Evolutionary conservation across 108 stramenopile species (phyloP).

Genomic region (Cyclostephanos tholiformis): DNA sequence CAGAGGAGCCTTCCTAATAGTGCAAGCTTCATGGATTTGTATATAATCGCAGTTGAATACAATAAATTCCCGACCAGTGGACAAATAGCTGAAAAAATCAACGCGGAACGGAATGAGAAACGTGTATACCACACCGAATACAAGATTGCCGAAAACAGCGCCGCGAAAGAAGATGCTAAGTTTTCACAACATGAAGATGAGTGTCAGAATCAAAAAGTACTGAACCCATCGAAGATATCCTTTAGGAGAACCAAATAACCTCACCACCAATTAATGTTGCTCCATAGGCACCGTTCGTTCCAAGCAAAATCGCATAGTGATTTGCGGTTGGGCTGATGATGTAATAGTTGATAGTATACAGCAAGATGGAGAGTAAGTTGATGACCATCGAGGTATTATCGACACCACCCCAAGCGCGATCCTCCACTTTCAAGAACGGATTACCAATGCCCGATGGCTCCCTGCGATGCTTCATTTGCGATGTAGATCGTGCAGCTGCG

Average conservation of each 20-base stretch:
- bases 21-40: constrained; percentile 56
- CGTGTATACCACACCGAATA: constrained; percentile 70
- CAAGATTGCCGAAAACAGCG: constrained; percentile 63
- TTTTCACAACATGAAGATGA: neutral
- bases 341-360: constrained; percentile 81
- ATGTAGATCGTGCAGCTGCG: constrained; percentile 6
- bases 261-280: constrained; percentile 14
- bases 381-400: constrained; percentile 51
- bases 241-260: neutral
- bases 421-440: constrained; percentile 12
- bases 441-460: neutral
- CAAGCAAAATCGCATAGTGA: constrained; percentile 49
- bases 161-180: constrained; percentile 58
- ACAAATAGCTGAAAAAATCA: constrained; percentile 60
- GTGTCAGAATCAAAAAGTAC: neutral
- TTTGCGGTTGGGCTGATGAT: constrained; percentile 70
- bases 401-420: constrained; percentile 58
- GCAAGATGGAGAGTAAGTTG: constrained; percentile 60
- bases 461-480: neutral
- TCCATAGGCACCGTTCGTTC: constrained; percentile 12
- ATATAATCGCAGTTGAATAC: constrained; percentile 43
- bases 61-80: constrained; percentile 67
- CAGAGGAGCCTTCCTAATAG: constrained; percentile 67
- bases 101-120: constrained; percentile 56
- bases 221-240: neutral